phyloP scores from a whole-genome alignment of 1,139 yeast species.

The Insectozyma bohioensis region DNA sequence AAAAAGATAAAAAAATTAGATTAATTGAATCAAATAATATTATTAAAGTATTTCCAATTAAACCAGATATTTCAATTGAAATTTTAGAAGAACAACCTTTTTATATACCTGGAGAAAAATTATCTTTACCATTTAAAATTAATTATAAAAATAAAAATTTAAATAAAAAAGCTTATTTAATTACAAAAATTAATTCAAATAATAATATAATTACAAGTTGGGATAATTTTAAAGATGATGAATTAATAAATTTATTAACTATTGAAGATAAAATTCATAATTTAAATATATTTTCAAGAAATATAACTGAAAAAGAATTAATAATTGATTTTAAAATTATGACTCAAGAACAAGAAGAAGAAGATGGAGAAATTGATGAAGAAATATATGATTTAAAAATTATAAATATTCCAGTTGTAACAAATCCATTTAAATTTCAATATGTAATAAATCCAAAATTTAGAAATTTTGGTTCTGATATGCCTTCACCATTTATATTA shows the following conservation, averaged over 20 bases:
- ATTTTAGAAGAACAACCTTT: conserved; percentile 3
- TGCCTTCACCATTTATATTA: conserved; percentile 46
- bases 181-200: conserved; percentile 10
- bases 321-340: conserved; percentile 26
- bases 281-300: conserved; percentile 15
- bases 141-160: conserved; percentile 15
- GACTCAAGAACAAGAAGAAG: conserved; percentile 20
- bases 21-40: conserved; percentile 9
- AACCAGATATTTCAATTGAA: conserved; percentile 20
- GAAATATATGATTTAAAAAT: conserved; percentile 31
- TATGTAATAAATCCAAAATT: conserved; percentile 40
- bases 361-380: conserved; percentile 12
- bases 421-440: conserved; percentile 35
- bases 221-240: conserved; percentile 44
- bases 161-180: conserved; percentile 8
- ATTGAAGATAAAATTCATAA: conserved; percentile 9
- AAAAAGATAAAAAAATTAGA: conserved; percentile 7
- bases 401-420: conserved; percentile 29
- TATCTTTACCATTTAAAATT: conserved; percentile 23
- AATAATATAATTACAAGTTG: conserved; percentile 19
- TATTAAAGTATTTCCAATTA: conserved; percentile 21
- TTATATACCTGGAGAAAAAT: conserved; percentile 25
- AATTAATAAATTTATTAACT: conserved; percentile 26
- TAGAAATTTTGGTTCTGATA: conserved; percentile 24
- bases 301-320: conserved; percentile 4